phyloP scores from a whole-genome alignment of 139 green algal species.

The Chlorella sp. region DNA sequence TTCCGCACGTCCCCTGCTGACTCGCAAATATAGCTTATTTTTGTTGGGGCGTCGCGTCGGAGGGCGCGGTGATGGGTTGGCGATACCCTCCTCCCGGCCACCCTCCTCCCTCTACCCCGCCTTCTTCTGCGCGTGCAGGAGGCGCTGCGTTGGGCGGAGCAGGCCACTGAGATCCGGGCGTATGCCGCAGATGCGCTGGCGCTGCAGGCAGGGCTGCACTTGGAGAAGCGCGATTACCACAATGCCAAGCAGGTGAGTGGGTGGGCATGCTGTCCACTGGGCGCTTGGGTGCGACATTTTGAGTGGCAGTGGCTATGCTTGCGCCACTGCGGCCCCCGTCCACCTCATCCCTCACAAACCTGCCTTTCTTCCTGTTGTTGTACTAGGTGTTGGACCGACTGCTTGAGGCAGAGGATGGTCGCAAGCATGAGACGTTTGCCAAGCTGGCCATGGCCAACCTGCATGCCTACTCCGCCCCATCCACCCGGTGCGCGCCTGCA shows the following conservation, averaged over 20 bases:
- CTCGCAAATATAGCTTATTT: no score
- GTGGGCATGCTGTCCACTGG: no score
- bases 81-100: background rate
- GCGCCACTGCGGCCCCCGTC: no score
- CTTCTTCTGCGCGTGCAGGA: slow-evolving; percentile 13
- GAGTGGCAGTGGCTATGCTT: no score
- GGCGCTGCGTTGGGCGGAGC: slow-evolving; percentile 64
- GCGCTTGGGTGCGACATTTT: no score
- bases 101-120: background rate
- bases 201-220: slow-evolving; percentile 72
- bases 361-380: no score
- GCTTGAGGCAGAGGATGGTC: slow-evolving; percentile 20
- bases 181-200: slow-evolving; percentile 70
- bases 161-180: slow-evolving; percentile 36
- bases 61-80: no score
- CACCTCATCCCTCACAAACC: no score
- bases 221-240: slow-evolving; percentile 66
- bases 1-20: no score
- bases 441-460: slow-evolving; percentile 71
- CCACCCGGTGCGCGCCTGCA: slow-evolving; percentile 31
- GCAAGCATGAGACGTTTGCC: slow-evolving; percentile 53
- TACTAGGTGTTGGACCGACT: slow-evolving; percentile 50
- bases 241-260: slow-evolving; percentile 48
- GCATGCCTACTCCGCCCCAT: slow-evolving; percentile 60
- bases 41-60: no score